These are phyloP conservation scores for Aristolochia fimbriata DNA, from an alignment of 164 flowering plant genomes.

Conservation along the genomic window DNA sequence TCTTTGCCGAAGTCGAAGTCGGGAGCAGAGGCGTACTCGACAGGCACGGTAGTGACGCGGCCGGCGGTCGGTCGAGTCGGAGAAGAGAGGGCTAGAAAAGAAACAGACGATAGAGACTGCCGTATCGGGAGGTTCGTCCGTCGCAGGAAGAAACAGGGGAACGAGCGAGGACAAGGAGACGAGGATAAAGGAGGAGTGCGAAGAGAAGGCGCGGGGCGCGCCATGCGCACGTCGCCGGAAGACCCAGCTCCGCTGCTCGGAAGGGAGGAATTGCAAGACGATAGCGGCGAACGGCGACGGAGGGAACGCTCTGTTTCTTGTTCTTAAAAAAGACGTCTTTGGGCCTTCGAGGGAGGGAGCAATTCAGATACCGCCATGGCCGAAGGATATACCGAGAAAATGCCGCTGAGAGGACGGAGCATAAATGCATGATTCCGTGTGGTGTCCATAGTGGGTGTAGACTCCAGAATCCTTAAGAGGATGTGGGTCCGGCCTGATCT, in stretches of 20 bases:
- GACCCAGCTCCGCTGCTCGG: no score
- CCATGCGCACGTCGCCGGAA: no score
- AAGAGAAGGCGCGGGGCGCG: neutral
- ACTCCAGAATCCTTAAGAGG: no score
- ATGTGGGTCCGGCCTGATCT: no score
- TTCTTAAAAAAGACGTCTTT: no score
- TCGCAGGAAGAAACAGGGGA: neutral
- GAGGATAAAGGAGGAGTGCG: conserved; percentile 1
- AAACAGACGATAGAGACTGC: neutral
- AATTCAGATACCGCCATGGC: neutral
- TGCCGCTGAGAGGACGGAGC: no score
- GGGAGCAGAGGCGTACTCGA: conserved; percentile 47
- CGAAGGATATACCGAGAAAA: no score
- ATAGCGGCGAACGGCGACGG: no score
- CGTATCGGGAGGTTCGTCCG: neutral
- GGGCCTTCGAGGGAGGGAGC: neutral
- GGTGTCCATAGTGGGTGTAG: no score
- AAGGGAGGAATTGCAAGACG: no score
- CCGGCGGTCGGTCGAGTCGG: conserved; percentile 12
- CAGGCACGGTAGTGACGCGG: conserved; percentile 58
- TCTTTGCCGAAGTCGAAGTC: conserved; percentile 41
- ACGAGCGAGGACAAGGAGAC: conserved; percentile 7
- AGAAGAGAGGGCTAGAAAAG: conserved; percentile 1
- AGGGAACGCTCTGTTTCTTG: no score
- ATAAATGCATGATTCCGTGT: no score